phyloP scores from a whole-genome alignment of 192 early-diverging fungal species.

The Dimargaris xerosporica region DNA sequence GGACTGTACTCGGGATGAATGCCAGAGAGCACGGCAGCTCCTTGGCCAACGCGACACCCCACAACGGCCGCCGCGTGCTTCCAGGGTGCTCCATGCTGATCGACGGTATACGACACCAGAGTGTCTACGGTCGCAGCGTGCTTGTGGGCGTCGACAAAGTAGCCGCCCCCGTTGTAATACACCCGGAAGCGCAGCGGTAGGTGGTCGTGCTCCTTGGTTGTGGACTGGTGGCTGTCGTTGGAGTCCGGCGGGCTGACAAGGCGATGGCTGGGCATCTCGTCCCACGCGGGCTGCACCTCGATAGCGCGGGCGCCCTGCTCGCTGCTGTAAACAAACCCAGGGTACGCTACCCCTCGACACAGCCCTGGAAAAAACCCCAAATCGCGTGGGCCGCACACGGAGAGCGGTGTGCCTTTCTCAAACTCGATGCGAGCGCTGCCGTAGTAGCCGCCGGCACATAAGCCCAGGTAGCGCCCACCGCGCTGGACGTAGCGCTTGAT shows the following conservation, averaged over 20 bases:
- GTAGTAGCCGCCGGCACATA: conserved; percentile 89
- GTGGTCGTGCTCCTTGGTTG: conserved; percentile 4
- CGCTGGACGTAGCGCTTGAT: conserved; percentile 47
- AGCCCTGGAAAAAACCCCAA: conserved; percentile 53
- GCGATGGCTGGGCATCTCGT: background rate
- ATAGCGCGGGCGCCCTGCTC: conserved; percentile 59
- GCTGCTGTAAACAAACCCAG: conserved; percentile 73
- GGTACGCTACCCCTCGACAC: conserved; percentile 55
- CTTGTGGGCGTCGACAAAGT: conserved; percentile 23
- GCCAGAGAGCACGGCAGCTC: conserved; percentile 56
- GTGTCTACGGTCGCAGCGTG: conserved; percentile 17
- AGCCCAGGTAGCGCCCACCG: conserved; percentile 81
- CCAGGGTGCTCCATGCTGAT: background rate
- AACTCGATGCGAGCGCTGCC: conserved; percentile 55
- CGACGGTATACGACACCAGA: conserved; percentile 22
- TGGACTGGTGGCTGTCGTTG: conserved; percentile 9
- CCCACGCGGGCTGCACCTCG: conserved; percentile 16
- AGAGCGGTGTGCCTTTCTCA: conserved; percentile 41
- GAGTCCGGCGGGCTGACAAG: conserved; percentile 23
- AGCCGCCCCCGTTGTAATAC: conserved; percentile 64
- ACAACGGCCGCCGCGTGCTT: conserved; percentile 43
- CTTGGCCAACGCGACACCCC: conserved; percentile 45
- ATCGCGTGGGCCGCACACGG: conserved; percentile 60
- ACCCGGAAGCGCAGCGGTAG: conserved; percentile 20
- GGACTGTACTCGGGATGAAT: conserved; percentile 73